Evolutionary conservation across 2,329 filamentous ascomycete species (phyloP).

Genomic region (Aspergillus awamori): DNA sequence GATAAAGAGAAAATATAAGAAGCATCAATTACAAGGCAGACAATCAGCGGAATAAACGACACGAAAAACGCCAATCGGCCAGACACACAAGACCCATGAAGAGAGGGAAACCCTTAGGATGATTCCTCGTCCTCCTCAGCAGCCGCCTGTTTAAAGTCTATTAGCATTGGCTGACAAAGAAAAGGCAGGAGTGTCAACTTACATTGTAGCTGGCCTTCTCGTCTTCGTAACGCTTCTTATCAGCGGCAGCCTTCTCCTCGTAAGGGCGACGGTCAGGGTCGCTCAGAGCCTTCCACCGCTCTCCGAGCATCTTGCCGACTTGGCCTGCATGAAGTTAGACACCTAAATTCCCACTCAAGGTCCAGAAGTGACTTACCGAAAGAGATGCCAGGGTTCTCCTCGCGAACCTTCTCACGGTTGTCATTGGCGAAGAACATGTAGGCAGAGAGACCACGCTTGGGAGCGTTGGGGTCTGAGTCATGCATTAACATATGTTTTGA

Average conservation of each 20-base stretch:
- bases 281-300: slow-evolving; percentile 96
- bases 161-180: slow-evolving; percentile 7
- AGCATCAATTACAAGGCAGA: slow-evolving; percentile 34
- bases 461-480: slow-evolving; percentile 85
- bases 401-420: slow-evolving; percentile 95
- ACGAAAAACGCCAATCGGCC: slow-evolving; percentile 40
- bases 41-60: slow-evolving; percentile 35
- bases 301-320: slow-evolving; percentile 96
- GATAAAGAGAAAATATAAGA: slow-evolving; percentile 34
- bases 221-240: slow-evolving; percentile 99
- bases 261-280: slow-evolving; percentile 93
- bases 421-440: slow-evolving; percentile 99
- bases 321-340: slow-evolving; percentile 62
- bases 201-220: slow-evolving; percentile 95
- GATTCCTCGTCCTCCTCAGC: slow-evolving; percentile 61
- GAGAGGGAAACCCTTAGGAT: slow-evolving; percentile 31
- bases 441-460: slow-evolving; percentile 97
- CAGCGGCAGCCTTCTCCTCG: slow-evolving; percentile 91
- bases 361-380: slow-evolving; percentile 68
- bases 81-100: slow-evolving; percentile 29
- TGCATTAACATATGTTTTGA: slow-evolving; percentile 20
- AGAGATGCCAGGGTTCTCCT: slow-evolving; percentile 96
- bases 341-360: background rate
- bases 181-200: slow-evolving; percentile 44
- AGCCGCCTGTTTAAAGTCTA: slow-evolving; percentile 50